Evolutionary conservation across 495 filamentous ascomycete genomes (phyloP).

Genomic region (Letharia columbiana): DNA sequence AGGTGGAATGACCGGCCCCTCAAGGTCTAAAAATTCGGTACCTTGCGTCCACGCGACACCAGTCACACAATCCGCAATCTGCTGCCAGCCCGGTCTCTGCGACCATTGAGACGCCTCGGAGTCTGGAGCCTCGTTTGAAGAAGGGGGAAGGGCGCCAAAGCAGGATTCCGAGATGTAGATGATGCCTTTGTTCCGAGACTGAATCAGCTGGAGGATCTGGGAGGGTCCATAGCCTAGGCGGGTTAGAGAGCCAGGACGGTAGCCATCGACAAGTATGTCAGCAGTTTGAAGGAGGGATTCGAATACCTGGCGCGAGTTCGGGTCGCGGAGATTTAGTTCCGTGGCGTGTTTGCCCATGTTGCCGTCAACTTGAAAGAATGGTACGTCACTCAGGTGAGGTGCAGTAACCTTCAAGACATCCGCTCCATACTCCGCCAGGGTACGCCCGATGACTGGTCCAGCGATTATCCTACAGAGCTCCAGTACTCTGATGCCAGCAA

Average conservation of each 20-base stretch:
- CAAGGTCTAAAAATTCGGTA: conserved; percentile 55
- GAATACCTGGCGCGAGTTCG: conserved; percentile 46
- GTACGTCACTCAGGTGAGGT: conserved; percentile 22
- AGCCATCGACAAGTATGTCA: conserved; percentile 58
- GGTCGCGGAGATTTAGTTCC: conserved; percentile 50
- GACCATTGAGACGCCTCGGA: conserved; percentile 31
- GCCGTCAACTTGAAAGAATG: conserved; percentile 28
- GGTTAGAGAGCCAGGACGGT: conserved; percentile 57
- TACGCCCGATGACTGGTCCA: conserved; percentile 56
- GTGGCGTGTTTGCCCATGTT: conserved; percentile 61
- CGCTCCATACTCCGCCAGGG: conserved; percentile 51
- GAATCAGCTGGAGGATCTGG: conserved; percentile 43
- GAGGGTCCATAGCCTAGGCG: conserved; percentile 54
- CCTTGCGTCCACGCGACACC: conserved; percentile 70
- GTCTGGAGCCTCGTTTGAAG: background rate
- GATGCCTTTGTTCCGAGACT: conserved; percentile 49
- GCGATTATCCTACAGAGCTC: conserved; percentile 44
- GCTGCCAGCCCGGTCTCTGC: conserved; percentile 47
- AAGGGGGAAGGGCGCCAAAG: conserved; percentile 41
- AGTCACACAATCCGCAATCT: conserved; percentile 50
- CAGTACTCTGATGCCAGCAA: conserved; percentile 2
- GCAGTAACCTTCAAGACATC: background rate
- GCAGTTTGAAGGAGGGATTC: conserved; percentile 49
- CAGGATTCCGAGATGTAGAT: conserved; percentile 68
- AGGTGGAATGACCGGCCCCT: conserved; percentile 65